Conservation (phyloP, 257 asterid species). For the Nicotiana tabacum region DNA sequence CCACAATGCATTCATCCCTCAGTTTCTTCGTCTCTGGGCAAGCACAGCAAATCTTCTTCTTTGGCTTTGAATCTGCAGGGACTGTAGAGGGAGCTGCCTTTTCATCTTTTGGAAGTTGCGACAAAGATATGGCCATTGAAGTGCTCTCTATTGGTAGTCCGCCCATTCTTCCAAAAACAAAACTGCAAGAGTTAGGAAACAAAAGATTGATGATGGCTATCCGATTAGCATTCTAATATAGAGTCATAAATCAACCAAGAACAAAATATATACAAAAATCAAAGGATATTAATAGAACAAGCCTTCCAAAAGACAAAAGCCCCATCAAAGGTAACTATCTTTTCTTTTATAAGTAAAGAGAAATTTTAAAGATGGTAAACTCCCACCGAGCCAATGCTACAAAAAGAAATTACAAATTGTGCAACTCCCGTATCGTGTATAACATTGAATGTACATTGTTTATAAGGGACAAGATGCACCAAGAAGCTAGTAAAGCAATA, state of each 20-base stretch:
- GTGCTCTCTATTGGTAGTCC: constrained; percentile 34
- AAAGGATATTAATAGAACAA: not conserved
- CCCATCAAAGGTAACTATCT: not conserved
- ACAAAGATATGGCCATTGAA: constrained; percentile 35
- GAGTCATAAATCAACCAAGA: not conserved
- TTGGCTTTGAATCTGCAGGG: constrained; percentile 57
- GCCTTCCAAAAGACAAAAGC: not conserved
- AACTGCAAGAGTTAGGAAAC: not conserved
- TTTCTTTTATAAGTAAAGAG: not conserved
- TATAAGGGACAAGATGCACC: not conserved
- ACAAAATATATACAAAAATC: not conserved
- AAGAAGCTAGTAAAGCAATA: not conserved
- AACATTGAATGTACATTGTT: not conserved
- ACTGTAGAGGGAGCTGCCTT: constrained; percentile 29
- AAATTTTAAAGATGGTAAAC: not conserved
- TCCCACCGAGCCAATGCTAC: not conserved
- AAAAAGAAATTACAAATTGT: not conserved
- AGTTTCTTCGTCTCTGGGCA: constrained; percentile 87
- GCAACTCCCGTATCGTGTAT: not conserved
- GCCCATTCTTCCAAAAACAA: constrained; percentile 30
- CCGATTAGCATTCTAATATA: not conserved
- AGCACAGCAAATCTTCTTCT: constrained; percentile 93
- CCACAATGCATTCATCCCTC: constrained; percentile 80
- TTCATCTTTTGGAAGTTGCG: constrained; percentile 36
- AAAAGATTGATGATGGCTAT: not conserved